Evolutionary conservation across 441 rosid genomes (phyloP), one percentile per base, ranked within the genome.

Genomic region (Adansonia madagascariensis): DNA sequence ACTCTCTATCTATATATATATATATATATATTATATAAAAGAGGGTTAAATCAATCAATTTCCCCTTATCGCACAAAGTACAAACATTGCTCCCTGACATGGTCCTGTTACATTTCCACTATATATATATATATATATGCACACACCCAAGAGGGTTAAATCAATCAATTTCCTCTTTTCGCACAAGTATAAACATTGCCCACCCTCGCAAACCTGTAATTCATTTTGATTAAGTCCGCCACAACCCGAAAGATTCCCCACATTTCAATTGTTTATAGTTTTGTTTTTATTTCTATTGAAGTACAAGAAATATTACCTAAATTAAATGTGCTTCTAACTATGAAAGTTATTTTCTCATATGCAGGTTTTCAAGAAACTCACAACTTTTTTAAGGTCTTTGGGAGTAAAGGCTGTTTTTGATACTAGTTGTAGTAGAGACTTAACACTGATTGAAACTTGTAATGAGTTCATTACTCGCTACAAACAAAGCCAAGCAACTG

Each of bases 341-440:
- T 47, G 46, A 50, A 61, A 27, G n/a, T 67, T 76, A 47, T 22
- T 76, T 27, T 75, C 57, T 4, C 27, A 61, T 43, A 78, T 80
- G 63, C 86, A 92, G 94, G 94, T 91, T 75, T 86, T 89, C 71
- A 90, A 84, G 89, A 94, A 90, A 82, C 92, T 96, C 4, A 91
- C 94, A 6, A 89, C 98, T 1, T 89, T 96, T 76, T 82, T 94
- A 2, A 94, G 92, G 88, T 87, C 92, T 12, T 77, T 96, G 61
- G 99, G 99, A 15, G 97, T 90, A 59, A 91, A 90, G 87, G 94
- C 96, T 74, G 87, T 96, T 49, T 91, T 91, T 80, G 98, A 96
- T 82, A 94, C 91, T 8, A 91, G 95, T 81, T 88, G 88, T 80
- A 91, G 97, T 74, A 82, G 92, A 83, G 98, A 96, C 83, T 71